Conservation (phyloP, 2,329 filamentous ascomycete species). For the Cladosporium sp. region DNA sequence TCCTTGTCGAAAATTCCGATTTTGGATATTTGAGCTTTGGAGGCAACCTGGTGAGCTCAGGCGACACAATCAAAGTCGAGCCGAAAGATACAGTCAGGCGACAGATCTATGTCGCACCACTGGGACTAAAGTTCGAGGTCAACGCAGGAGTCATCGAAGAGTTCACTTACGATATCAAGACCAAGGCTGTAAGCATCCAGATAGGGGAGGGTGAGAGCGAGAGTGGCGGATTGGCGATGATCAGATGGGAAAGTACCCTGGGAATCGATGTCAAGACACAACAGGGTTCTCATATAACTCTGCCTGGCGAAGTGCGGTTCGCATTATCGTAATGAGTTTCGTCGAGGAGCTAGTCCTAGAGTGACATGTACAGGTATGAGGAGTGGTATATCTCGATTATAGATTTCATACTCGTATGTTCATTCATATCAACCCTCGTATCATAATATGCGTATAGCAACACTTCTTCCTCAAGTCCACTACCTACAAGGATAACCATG, state of each 20-base stretch:
- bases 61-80: slow-evolving; percentile 38
- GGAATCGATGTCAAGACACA: not conserved
- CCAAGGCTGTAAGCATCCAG: slow-evolving; percentile 30
- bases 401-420: not conserved
- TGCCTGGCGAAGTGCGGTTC: not conserved
- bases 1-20: slow-evolving; percentile 48
- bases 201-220: slow-evolving; percentile 6
- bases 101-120: slow-evolving; percentile 50
- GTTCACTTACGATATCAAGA: slow-evolving; percentile 38
- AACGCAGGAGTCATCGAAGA: slow-evolving; percentile 48
- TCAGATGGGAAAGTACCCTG: slow-evolving; percentile 14
- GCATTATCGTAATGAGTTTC: not conserved
- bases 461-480: not conserved
- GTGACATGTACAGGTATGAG: not conserved
- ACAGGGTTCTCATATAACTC: not conserved
- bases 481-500: not conserved
- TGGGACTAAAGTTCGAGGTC: slow-evolving; percentile 44
- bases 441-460: not conserved
- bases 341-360: not conserved
- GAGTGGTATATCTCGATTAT: not conserved
- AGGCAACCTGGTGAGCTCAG: slow-evolving; percentile 40
- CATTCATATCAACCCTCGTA: not conserved
- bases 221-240: slow-evolving; percentile 6
- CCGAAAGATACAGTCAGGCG: slow-evolving; percentile 51
- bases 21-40: slow-evolving; percentile 55